Conservation (phyloP, 345 rosid genomes). For the Laguncularia racemosa region DNA sequence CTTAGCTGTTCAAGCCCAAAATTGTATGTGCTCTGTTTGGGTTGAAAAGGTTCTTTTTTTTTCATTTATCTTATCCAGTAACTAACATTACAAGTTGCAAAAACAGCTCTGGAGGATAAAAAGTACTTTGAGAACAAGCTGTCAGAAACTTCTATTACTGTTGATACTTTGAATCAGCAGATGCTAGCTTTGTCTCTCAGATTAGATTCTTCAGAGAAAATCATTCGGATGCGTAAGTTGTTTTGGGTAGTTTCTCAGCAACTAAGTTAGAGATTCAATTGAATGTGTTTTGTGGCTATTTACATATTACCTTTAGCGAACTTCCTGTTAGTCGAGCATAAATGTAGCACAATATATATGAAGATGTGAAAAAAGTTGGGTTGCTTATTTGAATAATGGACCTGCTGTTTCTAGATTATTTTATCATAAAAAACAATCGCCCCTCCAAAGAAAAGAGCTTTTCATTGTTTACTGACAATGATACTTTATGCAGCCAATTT, state of each 20-base stretch:
- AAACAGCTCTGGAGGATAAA: constrained; percentile 63
- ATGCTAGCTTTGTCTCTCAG: constrained; percentile 37
- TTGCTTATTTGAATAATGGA: too few relatives aligned
- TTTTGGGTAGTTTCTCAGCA: neutral
- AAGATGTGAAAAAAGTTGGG: too few relatives aligned
- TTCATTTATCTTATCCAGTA: constrained; percentile 2
- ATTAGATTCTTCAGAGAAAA: constrained; percentile 41
- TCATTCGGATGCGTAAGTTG: constrained; percentile 45
- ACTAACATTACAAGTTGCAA: constrained; percentile 15
- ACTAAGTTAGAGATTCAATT: too few relatives aligned
- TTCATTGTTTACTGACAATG: too few relatives aligned
- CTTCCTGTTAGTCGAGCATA: too few relatives aligned
- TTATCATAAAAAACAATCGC: too few relatives aligned
- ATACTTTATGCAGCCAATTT: too few relatives aligned
- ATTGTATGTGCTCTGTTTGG: constrained; percentile 37
- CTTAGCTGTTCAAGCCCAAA: constrained; percentile 71
- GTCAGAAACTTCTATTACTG: constrained; percentile 25
- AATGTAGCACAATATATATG: too few relatives aligned
- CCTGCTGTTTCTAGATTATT: too few relatives aligned
- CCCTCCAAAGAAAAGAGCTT: too few relatives aligned
- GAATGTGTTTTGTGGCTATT: too few relatives aligned
- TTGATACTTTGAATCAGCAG: constrained; percentile 41
- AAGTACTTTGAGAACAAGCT: constrained; percentile 38
- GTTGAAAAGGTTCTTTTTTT: neutral
- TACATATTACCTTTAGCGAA: too few relatives aligned